Base-by-base conservation (phyloP, 352 stramenopile genomes). In the Globisporangium barbulae region DNA sequence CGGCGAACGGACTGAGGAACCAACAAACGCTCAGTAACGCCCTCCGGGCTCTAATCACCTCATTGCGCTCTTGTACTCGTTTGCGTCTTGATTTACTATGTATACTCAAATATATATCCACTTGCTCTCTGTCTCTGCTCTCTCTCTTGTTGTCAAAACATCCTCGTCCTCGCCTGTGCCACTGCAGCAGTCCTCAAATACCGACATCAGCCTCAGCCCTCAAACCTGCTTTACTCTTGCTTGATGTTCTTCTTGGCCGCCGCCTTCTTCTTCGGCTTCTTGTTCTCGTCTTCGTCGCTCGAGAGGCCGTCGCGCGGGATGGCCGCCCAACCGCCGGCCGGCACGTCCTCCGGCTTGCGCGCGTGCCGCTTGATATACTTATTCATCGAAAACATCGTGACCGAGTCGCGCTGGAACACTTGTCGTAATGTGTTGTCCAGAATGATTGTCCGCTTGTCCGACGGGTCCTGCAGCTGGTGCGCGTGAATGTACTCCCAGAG, bases 401-500 rank as follows among this genome's bases (percentile, higher is more conserved):
- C 87, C 59, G 80, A 83, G 63, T 94, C 80, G 56, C 87, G 81
- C 72, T 93, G 75, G 71, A 95, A 95, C 44, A 91, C 82, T 57
- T 77, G 70, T 53, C 75, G 81, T 77, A 98, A 83, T 62, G 70
- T 89, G 53, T 92, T 81, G 70, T 98, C 94, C 54, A 97, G 71
- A 19, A 98, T 64, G 65, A 99, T 99, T 61, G 90, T 86, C 19
- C 91, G 88, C 73, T 98, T 97, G 68, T 99, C 89, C 15, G 84
- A 69, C 28, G 97, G 96, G 79, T 98, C 94, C 75, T 99, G 97
- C 49, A 99, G 75, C 25, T 97, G 73, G 63, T 99, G 83, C 48
- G 96, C 89, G 55, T 93, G 89, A 61, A 99, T 98, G 71, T 99
- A 98, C 59, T 96, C 87, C 97, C 97, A 99, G 19, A 99, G 68